phyloP scores from a whole-genome alignment of 2,329 filamentous ascomycete species.

The Calonectria ilicicola region DNA sequence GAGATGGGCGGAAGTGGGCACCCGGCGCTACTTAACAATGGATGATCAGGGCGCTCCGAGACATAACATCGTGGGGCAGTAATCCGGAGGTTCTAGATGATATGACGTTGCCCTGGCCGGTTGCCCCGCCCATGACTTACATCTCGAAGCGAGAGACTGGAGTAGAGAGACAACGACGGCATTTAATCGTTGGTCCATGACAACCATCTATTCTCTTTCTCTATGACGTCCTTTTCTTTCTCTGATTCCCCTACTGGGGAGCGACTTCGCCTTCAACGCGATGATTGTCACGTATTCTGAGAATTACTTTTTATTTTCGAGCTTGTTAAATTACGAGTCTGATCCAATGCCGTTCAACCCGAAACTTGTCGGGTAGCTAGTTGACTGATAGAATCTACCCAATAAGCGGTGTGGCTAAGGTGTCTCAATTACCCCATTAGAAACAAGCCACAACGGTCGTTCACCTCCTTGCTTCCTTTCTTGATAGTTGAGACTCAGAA shows the following conservation, averaged over 20 bases:
- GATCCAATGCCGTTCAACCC: neutral
- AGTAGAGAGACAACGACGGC: neutral
- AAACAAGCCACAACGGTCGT: neutral
- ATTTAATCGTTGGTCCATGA: neutral
- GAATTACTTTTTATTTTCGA: neutral
- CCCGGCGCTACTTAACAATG: constrained; percentile 16
- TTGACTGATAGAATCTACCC: neutral
- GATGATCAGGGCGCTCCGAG: neutral
- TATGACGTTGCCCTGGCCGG: constrained; percentile 4
- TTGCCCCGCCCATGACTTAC: neutral
- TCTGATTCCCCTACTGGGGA: too few species aligned
- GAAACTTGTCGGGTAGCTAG: neutral
- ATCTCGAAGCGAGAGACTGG: neutral
- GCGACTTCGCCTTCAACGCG: neutral
- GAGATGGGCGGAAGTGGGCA: neutral
- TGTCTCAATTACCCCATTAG: neutral
- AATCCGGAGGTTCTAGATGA: constrained; percentile 5
- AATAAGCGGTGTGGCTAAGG: neutral
- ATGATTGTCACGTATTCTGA: neutral
- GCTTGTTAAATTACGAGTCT: neutral
- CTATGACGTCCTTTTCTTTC: neutral
- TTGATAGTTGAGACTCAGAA: neutral
- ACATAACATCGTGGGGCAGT: constrained; percentile 4
- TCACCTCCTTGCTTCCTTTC: neutral
- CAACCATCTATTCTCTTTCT: neutral